Conservation (phyloP, 345 rosid species). For the Syzygium aqueum region DNA sequence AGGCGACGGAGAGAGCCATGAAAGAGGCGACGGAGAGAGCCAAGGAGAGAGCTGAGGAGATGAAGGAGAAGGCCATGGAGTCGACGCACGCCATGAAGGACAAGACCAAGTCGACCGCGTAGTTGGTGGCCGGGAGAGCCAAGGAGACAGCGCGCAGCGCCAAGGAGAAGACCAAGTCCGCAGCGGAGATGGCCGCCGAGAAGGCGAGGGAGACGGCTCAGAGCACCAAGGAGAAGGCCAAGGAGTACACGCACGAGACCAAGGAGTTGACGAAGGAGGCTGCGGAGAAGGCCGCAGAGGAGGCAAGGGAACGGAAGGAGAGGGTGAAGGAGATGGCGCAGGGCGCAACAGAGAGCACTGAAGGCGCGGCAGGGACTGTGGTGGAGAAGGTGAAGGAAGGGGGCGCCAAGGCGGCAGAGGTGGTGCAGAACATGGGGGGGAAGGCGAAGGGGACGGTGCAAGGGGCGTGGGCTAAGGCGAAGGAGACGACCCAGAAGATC, state of each 20-base stretch:
- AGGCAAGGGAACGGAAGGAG: conserved; percentile 7
- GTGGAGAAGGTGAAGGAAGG: conserved; percentile 6
- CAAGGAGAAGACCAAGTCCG: background rate
- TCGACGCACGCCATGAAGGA: background rate
- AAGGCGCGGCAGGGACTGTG: background rate
- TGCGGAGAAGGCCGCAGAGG: conserved; percentile 7
- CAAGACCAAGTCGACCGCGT: background rate
- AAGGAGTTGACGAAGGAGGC: conserved; percentile 15
- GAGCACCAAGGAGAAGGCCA: conserved; percentile 13
- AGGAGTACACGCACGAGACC: conserved; percentile 3
- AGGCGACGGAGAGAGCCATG: background rate
- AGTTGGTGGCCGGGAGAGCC: background rate
- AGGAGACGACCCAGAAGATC: conserved; percentile 13
- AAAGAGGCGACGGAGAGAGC: background rate
- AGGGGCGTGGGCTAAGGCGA: conserved; percentile 3
- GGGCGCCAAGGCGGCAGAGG: background rate
- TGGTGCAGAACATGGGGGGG: conserved; percentile 10
- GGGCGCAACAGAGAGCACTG: background rate
- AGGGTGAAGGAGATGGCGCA: background rate
- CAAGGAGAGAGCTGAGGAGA: background rate
- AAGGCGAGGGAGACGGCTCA: conserved; percentile 1
- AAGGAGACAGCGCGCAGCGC: background rate
- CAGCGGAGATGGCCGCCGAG: background rate
- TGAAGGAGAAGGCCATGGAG: conserved; percentile 5
- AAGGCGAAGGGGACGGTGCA: conserved; percentile 12